A percentile compares a stretch with the other conserved stretches of the same genome.
These are phyloP conservation scores for Kwoniella shandongensis DNA, from an alignment of 768 basidiomycete species.

Conservation along the genomic window DNA sequence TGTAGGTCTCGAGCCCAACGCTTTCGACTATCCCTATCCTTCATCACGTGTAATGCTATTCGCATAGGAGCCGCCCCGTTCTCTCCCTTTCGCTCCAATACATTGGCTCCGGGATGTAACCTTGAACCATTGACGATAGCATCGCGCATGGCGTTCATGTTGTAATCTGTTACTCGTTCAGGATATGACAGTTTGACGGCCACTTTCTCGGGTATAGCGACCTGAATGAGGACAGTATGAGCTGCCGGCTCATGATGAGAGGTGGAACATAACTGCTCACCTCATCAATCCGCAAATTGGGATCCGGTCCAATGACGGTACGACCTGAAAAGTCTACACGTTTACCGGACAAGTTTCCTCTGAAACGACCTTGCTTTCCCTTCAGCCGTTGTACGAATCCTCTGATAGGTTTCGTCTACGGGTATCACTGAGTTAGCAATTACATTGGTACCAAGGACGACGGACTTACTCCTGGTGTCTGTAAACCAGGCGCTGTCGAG, in stretches of 20 bases:
- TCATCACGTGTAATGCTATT: constrained; percentile 39
- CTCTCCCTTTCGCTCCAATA: constrained; percentile 34
- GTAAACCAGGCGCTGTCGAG: constrained; percentile 91
- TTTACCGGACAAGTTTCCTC: constrained; percentile 97
- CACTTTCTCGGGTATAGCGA: constrained; percentile 93
- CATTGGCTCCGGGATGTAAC: constrained; percentile 87
- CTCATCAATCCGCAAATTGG: constrained; percentile 97
- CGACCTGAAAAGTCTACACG: constrained; percentile 98
- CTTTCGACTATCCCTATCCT: constrained; percentile 36
- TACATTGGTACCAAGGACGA: neutral
- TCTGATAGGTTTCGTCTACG: constrained; percentile 81
- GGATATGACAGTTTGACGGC: constrained; percentile 95
- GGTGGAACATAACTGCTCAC: constrained; percentile 51
- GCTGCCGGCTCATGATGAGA: neutral
- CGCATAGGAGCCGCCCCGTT: constrained; percentile 25
- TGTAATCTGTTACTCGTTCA: constrained; percentile 88
- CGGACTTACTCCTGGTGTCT: constrained; percentile 63
- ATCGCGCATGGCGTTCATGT: constrained; percentile 70
- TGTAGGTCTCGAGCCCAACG: constrained; percentile 73
- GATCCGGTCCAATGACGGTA: constrained; percentile 98
- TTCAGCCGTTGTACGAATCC: constrained; percentile 97
- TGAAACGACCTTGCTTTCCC: constrained; percentile 97
- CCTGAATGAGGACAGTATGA: constrained; percentile 27
- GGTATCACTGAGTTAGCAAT: neutral
- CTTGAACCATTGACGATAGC: constrained; percentile 87